Conservation (phyloP, 140 eudicot species). For the Cichorium intybus region DNA sequence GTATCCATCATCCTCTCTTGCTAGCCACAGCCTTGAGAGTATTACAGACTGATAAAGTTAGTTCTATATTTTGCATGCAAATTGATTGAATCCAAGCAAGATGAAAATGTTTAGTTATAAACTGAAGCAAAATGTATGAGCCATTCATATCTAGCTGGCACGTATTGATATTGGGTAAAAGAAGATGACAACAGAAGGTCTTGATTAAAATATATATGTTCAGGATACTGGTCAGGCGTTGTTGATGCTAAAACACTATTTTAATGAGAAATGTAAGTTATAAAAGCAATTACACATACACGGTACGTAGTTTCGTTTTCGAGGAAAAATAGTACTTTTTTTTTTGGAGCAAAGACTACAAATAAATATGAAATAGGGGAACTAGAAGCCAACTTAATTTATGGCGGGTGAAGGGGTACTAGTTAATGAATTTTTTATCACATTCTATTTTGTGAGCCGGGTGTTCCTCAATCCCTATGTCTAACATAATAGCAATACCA, state of each 20-base stretch:
- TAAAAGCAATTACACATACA: background rate
- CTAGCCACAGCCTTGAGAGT: background rate
- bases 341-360: background rate
- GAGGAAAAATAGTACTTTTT: background rate
- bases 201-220: background rate
- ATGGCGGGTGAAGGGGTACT: background rate
- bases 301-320: background rate
- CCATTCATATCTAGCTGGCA: background rate
- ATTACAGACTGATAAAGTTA: background rate
- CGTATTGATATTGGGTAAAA: background rate
- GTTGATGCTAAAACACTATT: background rate
- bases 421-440: too few species aligned
- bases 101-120: background rate
- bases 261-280: background rate
- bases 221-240: background rate
- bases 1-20: conserved; percentile 26
- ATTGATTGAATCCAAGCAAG: background rate
- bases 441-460: background rate
- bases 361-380: background rate
- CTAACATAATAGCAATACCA: too few species aligned
- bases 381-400: background rate
- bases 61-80: background rate
- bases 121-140: background rate
- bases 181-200: background rate
- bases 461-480: background rate